These are phyloP conservation scores for Ustilago vetiveriae DNA, from an alignment of 1,284 basidiomycete genomes.

Conservation along the genomic window DNA sequence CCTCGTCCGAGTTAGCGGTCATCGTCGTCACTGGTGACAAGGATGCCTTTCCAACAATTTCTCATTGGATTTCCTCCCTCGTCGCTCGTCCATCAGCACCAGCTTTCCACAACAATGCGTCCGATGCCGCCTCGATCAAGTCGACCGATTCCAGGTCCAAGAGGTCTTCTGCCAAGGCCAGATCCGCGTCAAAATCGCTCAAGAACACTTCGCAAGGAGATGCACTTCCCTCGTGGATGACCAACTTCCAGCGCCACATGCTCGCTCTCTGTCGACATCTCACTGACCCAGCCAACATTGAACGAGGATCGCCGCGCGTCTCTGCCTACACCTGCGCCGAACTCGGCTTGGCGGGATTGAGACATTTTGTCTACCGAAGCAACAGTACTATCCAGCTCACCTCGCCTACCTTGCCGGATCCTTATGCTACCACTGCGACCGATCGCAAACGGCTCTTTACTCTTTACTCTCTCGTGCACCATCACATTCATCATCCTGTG, in stretches of 20 bases:
- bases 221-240: constrained; percentile 15
- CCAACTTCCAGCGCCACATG: constrained; percentile 28
- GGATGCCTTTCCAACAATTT: constrained; percentile 68
- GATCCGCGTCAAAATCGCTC: not conserved
- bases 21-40: constrained; percentile 61
- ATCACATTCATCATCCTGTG: constrained; percentile 46
- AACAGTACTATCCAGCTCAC: constrained; percentile 87
- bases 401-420: constrained; percentile 80
- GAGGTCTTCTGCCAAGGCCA: too few relatives aligned
- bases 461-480: constrained; percentile 38
- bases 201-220: too few relatives aligned
- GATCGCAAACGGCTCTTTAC: constrained; percentile 71
- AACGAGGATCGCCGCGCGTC: constrained; percentile 27
- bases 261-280: constrained; percentile 25
- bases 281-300: constrained; percentile 27
- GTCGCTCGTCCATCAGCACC: constrained; percentile 5
- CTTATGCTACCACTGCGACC: constrained; percentile 76
- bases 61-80: constrained; percentile 72
- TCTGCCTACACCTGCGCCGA: constrained; percentile 68
- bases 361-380: constrained; percentile 95
- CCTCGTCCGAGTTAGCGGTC: constrained; percentile 37
- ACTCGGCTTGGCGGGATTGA: constrained; percentile 83
- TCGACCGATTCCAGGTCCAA: not conserved
- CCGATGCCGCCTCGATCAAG: constrained; percentile 4
- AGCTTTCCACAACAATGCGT: not conserved